A percentile compares a stretch with the other conserved stretches of the same genome.
Conservation (phyloP, 2,329 filamentous ascomycete species). For the Dendryphion nanum region DNA sequence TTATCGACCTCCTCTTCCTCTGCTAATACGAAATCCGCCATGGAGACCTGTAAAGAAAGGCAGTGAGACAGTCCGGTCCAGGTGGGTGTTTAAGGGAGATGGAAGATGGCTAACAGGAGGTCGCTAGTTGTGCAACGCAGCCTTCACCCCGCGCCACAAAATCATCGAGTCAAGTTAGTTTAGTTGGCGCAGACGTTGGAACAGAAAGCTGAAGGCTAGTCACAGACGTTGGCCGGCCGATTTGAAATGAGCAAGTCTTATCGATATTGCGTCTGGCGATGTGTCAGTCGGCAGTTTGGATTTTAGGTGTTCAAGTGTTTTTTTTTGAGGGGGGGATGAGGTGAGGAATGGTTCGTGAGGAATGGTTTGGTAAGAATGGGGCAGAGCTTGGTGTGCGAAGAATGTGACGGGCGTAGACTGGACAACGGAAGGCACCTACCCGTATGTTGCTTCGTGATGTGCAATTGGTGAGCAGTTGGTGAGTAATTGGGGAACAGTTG, state of each 20-base stretch:
- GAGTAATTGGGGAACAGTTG: slow-evolving; percentile 10
- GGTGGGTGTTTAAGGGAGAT: neutral
- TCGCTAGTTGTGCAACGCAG: slow-evolving; percentile 29
- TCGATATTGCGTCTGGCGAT: slow-evolving; percentile 12
- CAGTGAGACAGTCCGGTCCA: slow-evolving; percentile 1
- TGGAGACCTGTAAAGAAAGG: slow-evolving; percentile 11
- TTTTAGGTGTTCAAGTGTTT: slow-evolving; percentile 13
- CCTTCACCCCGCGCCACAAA: slow-evolving; percentile 14
- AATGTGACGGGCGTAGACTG: slow-evolving; percentile 25
- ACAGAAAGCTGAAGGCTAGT: neutral
- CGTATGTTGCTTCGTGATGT: slow-evolving; percentile 9
- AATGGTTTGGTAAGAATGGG: slow-evolving; percentile 22
- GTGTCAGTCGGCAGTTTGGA: slow-evolving; percentile 23
- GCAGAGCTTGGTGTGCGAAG: slow-evolving; percentile 13
- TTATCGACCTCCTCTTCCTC: slow-evolving; percentile 29
- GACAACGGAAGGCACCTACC: slow-evolving; percentile 29
- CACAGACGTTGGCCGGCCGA: neutral
- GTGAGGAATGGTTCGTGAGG: slow-evolving; percentile 18
- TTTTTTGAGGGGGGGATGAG: slow-evolving; percentile 20
- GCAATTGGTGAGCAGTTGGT: neutral
- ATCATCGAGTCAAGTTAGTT: slow-evolving; percentile 32
- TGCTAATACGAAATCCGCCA: slow-evolving; percentile 28
- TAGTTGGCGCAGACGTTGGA: neutral
- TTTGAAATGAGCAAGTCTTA: slow-evolving; percentile 1
- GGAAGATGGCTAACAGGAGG: too few relatives aligned